Base-by-base conservation (phyloP, 2,329 filamentous ascomycete genomes). In the Colletotrichum cuscutae region DNA sequence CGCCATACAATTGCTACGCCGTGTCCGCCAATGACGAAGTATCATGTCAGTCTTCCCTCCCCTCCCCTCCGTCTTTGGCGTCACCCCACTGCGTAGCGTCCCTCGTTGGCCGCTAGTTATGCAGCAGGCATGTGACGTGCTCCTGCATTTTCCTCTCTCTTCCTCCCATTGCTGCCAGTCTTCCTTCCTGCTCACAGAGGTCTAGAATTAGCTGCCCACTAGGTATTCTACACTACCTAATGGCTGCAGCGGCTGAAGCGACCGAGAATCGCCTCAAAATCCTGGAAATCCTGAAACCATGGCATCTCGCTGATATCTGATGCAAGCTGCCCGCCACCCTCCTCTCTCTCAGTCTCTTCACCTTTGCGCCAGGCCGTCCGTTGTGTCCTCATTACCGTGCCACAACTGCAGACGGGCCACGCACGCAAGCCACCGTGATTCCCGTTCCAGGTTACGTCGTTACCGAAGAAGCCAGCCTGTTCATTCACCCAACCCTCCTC, bases 51-150 rank as follows among this genome's bases (percentile, higher is more conserved):
- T 72, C 66, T 13, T 28, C n/a, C 26, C 46, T 37, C 19, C 24
- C 61, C 65, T 37, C 35, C 46, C 54, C 68, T 60, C 60, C 54
- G 35, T 65, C 71, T 72, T 73, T 65, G 71, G 71, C 71, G 71
- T 73, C 71, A 73, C 71, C 71, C 66, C 56, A 65, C 60, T 28
- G 66, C 65, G 65, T 32, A 59, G 46, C 65, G 22, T 69, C 56
- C 54, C 5, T 72, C 59, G 13, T 32, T 65, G 24, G 65, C 26
- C 65, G 65, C 65, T 69, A 71, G 57, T 30, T 57, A 72, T 72
- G 69, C 70, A 32, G 71, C 53, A 54, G 28, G 61, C 66, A 70
- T 73, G 66, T 65, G 71, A 73, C 71, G 71, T 70, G 61, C 61
- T 60, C 42, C 62, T 35, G 54, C 46, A 49, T 56, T n/a, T 66